These are phyloP conservation scores for Raddia guianensis DNA, from an alignment of 176 grass and related monocot species.

Conservation along the genomic window DNA sequence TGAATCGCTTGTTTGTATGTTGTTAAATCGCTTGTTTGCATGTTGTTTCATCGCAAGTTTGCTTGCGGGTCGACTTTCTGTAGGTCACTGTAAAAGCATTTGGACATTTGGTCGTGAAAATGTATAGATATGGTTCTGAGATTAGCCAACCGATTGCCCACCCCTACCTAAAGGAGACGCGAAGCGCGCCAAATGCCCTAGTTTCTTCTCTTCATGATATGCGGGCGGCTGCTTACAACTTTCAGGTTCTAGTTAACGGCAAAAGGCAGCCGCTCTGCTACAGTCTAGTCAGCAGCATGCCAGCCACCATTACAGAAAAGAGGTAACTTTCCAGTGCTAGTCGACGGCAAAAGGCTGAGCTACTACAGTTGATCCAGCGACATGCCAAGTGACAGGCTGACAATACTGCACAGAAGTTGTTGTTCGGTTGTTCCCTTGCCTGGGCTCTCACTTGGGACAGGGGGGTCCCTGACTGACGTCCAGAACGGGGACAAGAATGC, in stretches of 20 bases:
- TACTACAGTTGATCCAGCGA: neutral
- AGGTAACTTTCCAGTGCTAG: neutral
- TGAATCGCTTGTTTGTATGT: no score
- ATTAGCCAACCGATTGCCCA: no score
- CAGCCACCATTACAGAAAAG: neutral
- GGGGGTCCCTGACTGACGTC: neutral
- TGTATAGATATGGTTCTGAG: no score
- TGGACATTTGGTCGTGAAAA: no score
- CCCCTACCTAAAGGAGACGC: no score
- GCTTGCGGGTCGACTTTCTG: no score
- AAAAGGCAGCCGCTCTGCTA: neutral
- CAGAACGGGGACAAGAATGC: slow-evolving; percentile 10
- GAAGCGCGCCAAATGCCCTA: no score
- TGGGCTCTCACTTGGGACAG: neutral
- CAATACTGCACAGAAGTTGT: neutral
- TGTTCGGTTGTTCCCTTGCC: neutral
- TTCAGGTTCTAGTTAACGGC: neutral
- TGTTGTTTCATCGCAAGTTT: no score
- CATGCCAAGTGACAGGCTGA: neutral
- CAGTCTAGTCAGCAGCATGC: neutral
- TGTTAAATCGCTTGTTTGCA: no score
- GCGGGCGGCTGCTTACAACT: neutral
- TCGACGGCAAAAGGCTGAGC: neutral
- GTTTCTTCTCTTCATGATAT: no score
- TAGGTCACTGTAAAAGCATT: no score